A percentile compares a stretch with the other conserved stretches of the same genome.
Conservation (phyloP, 768 basidiomycete species). For the Boletus vermiculosoides region DNA sequence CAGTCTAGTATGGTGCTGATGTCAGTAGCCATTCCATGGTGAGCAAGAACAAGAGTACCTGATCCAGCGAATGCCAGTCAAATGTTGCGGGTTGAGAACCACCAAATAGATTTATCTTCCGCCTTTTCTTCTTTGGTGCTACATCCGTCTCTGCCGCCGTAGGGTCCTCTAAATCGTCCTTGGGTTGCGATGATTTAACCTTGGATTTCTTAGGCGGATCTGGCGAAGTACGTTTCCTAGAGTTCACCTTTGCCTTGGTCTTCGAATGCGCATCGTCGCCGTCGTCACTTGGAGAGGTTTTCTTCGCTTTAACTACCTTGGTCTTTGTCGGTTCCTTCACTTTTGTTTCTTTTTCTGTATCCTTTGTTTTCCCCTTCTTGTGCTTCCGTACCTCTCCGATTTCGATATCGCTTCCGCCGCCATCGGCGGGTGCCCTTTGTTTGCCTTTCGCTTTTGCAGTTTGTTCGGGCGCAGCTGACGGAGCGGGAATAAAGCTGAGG, state of each 20-base stretch:
- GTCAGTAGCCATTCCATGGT: background rate
- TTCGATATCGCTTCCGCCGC: slow-evolving; percentile 14
- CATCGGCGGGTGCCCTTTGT: slow-evolving; percentile 33
- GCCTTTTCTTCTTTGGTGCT: slow-evolving; percentile 62
- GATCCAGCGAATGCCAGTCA: slow-evolving; percentile 44
- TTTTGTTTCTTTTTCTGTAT: slow-evolving; percentile 19
- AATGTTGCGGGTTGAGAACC: slow-evolving; percentile 40
- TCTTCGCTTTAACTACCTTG: slow-evolving; percentile 26
- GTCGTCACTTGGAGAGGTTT: slow-evolving; percentile 21
- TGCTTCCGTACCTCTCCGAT: slow-evolving; percentile 29
- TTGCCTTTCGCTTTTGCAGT: slow-evolving; percentile 38
- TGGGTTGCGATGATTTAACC: slow-evolving; percentile 12
- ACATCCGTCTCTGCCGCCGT: slow-evolving; percentile 22
- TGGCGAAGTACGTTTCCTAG: slow-evolving; percentile 21
- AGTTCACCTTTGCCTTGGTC: slow-evolving; percentile 13
- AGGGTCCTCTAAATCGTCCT: slow-evolving; percentile 17
- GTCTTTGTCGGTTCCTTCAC: slow-evolving; percentile 31
- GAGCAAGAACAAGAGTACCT: slow-evolving; percentile 30
- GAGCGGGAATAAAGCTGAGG: slow-evolving; percentile 13
- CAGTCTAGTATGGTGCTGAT: slow-evolving; percentile 23
- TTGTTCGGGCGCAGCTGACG: slow-evolving; percentile 21
- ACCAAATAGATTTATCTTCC: slow-evolving; percentile 65
- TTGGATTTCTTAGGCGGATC: slow-evolving; percentile 24
- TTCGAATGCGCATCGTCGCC: slow-evolving; percentile 13
- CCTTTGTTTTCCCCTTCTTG: slow-evolving; percentile 24